Conservation (phyloP, 2,329 filamentous ascomycete species). For the Aspergillus calidoustus region DNA sequence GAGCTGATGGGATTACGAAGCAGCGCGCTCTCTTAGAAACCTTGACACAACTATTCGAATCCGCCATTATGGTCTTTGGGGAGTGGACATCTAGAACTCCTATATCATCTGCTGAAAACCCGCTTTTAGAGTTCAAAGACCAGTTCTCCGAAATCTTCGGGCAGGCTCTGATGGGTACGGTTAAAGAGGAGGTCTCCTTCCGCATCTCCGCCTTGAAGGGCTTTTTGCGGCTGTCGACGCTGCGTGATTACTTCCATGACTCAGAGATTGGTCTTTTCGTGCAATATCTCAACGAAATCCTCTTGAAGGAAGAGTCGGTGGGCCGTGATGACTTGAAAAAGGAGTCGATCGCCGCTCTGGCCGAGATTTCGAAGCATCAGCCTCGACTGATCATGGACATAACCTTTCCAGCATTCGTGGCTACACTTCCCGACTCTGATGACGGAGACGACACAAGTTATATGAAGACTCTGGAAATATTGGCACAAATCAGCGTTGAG, state of each 20-base stretch:
- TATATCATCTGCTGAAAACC: constrained; percentile 45
- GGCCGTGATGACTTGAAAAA: constrained; percentile 62
- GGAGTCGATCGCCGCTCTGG: constrained; percentile 62
- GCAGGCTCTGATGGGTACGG: constrained; percentile 56
- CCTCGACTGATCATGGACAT: constrained; percentile 66
- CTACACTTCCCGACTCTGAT: constrained; percentile 63
- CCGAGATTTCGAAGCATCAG: constrained; percentile 65
- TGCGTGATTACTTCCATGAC: constrained; percentile 54
- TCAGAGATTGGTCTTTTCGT: constrained; percentile 58
- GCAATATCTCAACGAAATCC: constrained; percentile 64
- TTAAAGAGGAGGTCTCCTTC: constrained; percentile 57
- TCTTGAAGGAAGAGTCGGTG: constrained; percentile 62
- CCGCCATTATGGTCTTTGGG: constrained; percentile 62
- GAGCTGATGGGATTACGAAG: constrained; percentile 65
- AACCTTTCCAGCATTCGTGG: constrained; percentile 69
- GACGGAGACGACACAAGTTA: constrained; percentile 54
- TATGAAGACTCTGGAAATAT: constrained; percentile 62
- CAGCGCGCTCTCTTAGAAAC: constrained; percentile 66
- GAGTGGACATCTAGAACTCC: constrained; percentile 56
- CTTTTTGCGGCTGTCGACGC: constrained; percentile 50
- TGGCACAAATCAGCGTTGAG: constrained; percentile 67
- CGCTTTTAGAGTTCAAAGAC: constrained; percentile 54
- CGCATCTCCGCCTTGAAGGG: constrained; percentile 54
- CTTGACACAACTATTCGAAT: constrained; percentile 60
- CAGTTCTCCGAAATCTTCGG: constrained; percentile 60